Evolutionary conservation across 2,329 filamentous ascomycete genomes (phyloP).

Genomic region (Plectosphaerella plurivora): DNA sequence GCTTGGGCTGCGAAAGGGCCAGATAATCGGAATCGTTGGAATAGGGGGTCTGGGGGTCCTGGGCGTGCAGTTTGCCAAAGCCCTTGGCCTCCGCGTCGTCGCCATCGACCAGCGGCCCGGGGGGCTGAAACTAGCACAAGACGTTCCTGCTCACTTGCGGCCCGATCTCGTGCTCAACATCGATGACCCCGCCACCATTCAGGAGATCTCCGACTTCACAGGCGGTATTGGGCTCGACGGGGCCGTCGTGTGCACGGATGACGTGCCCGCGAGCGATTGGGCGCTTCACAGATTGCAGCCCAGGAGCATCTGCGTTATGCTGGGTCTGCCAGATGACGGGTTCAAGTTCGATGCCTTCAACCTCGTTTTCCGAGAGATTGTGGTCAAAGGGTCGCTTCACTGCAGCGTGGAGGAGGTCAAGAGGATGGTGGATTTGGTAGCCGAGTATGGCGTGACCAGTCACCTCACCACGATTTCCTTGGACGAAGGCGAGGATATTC

Average conservation of each 20-base stretch:
- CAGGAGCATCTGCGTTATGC: conserved; percentile 8
- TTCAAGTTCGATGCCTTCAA: conserved; percentile 13
- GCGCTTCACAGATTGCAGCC: conserved; percentile 10
- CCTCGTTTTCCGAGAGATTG: not conserved
- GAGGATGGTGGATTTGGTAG: not conserved
- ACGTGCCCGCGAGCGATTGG: conserved; percentile 12
- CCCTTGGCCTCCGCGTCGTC: conserved; percentile 18
- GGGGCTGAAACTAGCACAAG: conserved; percentile 10
- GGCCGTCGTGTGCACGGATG: conserved; percentile 10
- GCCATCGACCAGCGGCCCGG: conserved; percentile 17
- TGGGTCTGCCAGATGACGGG: conserved; percentile 12
- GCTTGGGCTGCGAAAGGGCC: conserved; percentile 5
- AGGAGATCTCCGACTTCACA: conserved; percentile 12
- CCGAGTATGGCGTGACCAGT: not conserved
- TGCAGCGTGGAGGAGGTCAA: not conserved
- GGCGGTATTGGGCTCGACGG: conserved; percentile 10
- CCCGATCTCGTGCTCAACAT: conserved; percentile 12
- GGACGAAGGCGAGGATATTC: not conserved
- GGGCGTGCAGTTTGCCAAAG: conserved; percentile 20
- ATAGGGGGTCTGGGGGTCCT: conserved; percentile 20
- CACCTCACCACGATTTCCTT: not conserved
- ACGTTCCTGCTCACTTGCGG: conserved; percentile 10
- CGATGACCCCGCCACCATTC: conserved; percentile 3
- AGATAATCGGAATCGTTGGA: conserved; percentile 12
- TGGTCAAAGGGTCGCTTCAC: not conserved